These are phyloP conservation scores for Fusarium armeniacum DNA, from an alignment of 2,329 filamentous ascomycete genomes.

Conservation along the genomic window DNA sequence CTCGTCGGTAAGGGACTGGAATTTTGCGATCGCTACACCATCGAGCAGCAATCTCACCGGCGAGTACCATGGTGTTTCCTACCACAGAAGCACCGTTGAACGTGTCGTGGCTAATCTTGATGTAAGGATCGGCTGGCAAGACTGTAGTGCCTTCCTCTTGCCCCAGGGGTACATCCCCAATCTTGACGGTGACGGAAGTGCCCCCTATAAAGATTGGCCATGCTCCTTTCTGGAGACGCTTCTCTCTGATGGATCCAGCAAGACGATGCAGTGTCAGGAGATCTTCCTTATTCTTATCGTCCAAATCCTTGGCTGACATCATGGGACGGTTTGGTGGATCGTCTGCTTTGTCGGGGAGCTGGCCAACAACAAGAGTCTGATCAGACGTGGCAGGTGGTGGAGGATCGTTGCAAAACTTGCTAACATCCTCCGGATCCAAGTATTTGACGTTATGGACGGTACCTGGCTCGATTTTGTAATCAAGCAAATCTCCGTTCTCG, in stretches of 20 bases:
- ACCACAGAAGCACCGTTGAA: conserved; percentile 55
- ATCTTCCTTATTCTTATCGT: conserved; percentile 59
- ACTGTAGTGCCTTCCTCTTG: conserved; percentile 34
- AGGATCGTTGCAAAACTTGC: conserved; percentile 59
- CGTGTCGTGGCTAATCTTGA: conserved; percentile 55
- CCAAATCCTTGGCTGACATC: conserved; percentile 59
- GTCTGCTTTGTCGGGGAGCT: conserved; percentile 32
- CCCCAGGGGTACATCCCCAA: conserved; percentile 53
- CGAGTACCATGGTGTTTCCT: conserved; percentile 69
- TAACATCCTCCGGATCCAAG: conserved; percentile 67
- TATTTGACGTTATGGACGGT: conserved; percentile 68
- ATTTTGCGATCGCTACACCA: conserved; percentile 72
- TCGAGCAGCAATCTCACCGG: conserved; percentile 71
- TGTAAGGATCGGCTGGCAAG: conserved; percentile 65
- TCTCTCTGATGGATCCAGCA: conserved; percentile 60
- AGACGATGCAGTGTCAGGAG: conserved; percentile 64
- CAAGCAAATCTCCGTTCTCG: conserved; percentile 65
- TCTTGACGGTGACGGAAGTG: conserved; percentile 60
- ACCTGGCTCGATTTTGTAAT: conserved; percentile 68
- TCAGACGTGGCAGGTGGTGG: conserved; percentile 38
- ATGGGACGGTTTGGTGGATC: conserved; percentile 58
- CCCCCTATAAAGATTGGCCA: conserved; percentile 63
- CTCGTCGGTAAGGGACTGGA: conserved; percentile 70
- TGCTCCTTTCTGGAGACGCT: conserved; percentile 63
- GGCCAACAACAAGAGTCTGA: conserved; percentile 52